A percentile compares a stretch with the other conserved stretches of the same genome.
These are phyloP conservation scores for Aegle marmelos DNA, from an alignment of 345 rosid genomes.

Conservation along the genomic window DNA sequence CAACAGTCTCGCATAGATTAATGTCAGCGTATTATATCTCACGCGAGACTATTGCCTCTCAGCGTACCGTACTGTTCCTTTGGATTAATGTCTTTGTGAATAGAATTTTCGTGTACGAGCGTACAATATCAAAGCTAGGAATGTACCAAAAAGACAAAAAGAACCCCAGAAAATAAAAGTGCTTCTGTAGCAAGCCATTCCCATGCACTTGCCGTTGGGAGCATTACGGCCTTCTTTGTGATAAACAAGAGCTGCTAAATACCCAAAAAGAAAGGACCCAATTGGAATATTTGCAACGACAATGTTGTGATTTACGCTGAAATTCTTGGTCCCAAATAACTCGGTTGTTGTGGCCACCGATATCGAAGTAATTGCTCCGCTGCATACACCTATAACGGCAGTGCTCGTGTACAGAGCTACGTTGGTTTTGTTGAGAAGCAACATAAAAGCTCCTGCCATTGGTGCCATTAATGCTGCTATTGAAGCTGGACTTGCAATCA, in stretches of 20 bases:
- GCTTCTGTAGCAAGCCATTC: conserved; percentile 52
- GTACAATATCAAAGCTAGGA: conserved; percentile 47
- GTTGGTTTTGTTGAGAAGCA: conserved; percentile 43
- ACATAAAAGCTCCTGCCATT: conserved; percentile 58
- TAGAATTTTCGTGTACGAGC: conserved; percentile 56
- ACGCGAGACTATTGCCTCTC: too few relatives aligned
- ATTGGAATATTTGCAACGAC: conserved; percentile 76
- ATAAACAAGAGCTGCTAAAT: conserved; percentile 64
- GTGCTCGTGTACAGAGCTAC: conserved; percentile 59
- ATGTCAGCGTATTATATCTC: too few relatives aligned
- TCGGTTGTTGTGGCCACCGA: conserved; percentile 67
- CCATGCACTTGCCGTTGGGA: conserved; percentile 55
- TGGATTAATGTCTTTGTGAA: conserved; percentile 11
- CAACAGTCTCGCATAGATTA: too few relatives aligned
- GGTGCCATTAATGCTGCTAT: conserved; percentile 56
- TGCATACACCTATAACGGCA: conserved; percentile 56
- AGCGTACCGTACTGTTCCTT: too few relatives aligned
- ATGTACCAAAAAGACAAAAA: conserved; percentile 52
- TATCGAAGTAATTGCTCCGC: conserved; percentile 78
- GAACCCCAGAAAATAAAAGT: conserved; percentile 76
- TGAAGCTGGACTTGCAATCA: conserved; percentile 51
- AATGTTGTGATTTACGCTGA: conserved; percentile 82
- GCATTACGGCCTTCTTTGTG: conserved; percentile 19
- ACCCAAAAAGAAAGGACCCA: conserved; percentile 76
- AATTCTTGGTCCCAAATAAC: conserved; percentile 69